These are phyloP conservation scores for Panaeolus papilionaceus DNA, from an alignment of 768 basidiomycete species.

Conservation along the genomic window DNA sequence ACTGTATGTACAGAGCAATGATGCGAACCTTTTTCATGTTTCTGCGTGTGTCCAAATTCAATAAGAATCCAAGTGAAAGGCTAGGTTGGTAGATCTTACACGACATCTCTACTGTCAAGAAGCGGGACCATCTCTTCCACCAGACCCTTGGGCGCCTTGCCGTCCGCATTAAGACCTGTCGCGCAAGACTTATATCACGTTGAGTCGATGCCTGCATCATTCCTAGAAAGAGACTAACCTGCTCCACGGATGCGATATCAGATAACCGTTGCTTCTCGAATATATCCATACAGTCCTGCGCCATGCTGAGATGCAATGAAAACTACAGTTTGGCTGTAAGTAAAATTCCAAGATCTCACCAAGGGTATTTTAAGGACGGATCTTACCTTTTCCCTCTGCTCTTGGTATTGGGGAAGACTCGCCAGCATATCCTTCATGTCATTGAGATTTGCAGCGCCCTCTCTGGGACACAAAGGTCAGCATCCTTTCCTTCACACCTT, in stretches of 20 bases:
- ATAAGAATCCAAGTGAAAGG: conserved; percentile 1
- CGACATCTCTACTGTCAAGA: conserved; percentile 84
- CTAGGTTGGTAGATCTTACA: conserved; percentile 52
- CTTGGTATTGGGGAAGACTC: conserved; percentile 91
- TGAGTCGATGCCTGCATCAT: neutral
- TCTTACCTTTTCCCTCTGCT: conserved; percentile 89
- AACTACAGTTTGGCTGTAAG: conserved; percentile 62
- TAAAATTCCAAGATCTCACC: neutral
- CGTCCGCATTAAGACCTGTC: conserved; percentile 89
- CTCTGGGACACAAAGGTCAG: conserved; percentile 43
- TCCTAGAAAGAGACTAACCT: conserved; percentile 52
- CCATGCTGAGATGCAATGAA: conserved; percentile 96
- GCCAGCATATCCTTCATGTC: conserved; percentile 99
- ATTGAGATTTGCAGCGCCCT: conserved; percentile 86
- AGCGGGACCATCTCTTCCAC: conserved; percentile 99
- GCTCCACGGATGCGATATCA: conserved; percentile 87
- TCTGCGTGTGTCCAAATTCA: conserved; percentile 44
- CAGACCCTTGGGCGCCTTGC: conserved; percentile 91
- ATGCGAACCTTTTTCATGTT: conserved; percentile 94
- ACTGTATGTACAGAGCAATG: conserved; percentile 93
- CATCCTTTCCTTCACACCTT: neutral
- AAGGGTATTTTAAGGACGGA: conserved; percentile 5
- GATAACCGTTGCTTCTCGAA: conserved; percentile 91
- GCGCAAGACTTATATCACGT: conserved; percentile 75
- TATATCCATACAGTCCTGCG: conserved; percentile 94